Conservation (phyloP, 768 basidiomycete genomes). For the Leccinum arenicola region DNA sequence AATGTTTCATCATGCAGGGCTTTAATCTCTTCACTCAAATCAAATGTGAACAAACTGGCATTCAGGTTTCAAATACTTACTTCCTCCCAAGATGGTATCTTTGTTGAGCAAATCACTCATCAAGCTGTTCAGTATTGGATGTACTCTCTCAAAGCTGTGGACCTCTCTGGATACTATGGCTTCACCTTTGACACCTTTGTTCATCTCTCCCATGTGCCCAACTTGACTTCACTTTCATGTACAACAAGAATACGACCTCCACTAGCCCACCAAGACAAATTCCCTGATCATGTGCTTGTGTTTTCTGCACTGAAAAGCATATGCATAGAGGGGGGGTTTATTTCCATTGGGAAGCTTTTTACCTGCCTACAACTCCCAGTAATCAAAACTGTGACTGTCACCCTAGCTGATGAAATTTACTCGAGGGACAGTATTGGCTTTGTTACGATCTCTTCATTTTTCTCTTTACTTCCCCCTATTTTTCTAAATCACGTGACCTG, state of each 20-base stretch:
- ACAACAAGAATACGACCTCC: not conserved
- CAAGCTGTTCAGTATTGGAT: not conserved
- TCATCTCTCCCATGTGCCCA: not conserved
- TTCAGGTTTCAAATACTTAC: no score
- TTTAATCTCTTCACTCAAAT: not conserved
- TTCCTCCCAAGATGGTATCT: no score
- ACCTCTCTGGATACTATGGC: not conserved
- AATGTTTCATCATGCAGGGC: not conserved
- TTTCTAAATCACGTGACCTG: no score
- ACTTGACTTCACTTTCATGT: not conserved
- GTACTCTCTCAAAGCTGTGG: not conserved
- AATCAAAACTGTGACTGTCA: not conserved
- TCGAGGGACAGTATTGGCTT: not conserved
- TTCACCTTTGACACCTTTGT: not conserved
- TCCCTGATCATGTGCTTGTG: not conserved
- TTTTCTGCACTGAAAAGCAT: not conserved
- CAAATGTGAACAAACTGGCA: not conserved
- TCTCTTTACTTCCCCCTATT: no score
- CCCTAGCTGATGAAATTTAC: not conserved
- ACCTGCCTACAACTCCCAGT: not conserved
- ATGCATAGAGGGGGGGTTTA: not conserved
- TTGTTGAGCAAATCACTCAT: not conserved
- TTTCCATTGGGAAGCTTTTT: not conserved
- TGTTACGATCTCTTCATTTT: no score
- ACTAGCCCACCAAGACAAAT: not conserved